Conservation (phyloP, 2,329 filamentous ascomycete genomes). For the Colletotrichum chrysophilum region DNA sequence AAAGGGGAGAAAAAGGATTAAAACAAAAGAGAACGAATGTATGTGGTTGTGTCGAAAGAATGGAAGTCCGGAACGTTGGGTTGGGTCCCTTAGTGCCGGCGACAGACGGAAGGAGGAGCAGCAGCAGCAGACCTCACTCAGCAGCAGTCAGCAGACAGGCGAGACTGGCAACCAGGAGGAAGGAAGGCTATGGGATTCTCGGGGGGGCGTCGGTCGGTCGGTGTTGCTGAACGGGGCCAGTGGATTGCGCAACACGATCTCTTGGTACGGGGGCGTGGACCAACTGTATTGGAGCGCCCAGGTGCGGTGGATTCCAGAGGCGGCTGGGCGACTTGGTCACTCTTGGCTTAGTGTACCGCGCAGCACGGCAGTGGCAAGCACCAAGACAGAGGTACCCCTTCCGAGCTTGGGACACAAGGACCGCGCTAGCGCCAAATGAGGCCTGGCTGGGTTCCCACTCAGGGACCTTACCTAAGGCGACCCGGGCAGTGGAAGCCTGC, state of each 20-base stretch:
- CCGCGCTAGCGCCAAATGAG: background rate
- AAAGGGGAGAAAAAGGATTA: background rate
- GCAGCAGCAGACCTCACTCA: background rate
- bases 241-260: conserved; percentile 21
- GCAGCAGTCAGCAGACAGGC: background rate
- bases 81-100: background rate
- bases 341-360: conserved; percentile 8
- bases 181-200: conserved; percentile 2
- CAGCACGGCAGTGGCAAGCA: background rate
- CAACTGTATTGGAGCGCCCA: conserved; percentile 18
- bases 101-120: background rate
- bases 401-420: background rate
- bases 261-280: conserved; percentile 21
- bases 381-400: conserved; percentile 5
- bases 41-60: background rate
- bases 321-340: conserved; percentile 17
- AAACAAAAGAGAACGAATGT: conserved; percentile 10
- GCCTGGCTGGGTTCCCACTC: background rate
- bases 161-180: background rate
- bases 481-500: background rate
- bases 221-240: background rate
- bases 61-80: conserved; percentile 11
- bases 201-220: background rate
- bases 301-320: conserved; percentile 18
- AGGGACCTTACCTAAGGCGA: background rate